Base-by-base conservation (phyloP, 148 eudicot genomes). In the Fagopyrum tataricum region DNA sequence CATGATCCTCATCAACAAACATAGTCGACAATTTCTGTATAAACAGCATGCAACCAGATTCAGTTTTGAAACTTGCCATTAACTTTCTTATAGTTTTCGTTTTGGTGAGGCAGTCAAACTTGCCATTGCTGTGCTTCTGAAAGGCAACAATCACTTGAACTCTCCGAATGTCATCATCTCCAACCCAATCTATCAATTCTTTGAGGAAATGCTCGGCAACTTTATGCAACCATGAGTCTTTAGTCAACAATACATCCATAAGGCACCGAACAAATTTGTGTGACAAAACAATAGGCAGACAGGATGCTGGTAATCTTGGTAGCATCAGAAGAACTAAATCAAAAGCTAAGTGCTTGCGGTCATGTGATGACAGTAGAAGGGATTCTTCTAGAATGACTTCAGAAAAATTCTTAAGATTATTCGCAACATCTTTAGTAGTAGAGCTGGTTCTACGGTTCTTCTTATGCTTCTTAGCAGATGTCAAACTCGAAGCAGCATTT, bases 101-200 rank as follows among this genome's bases (percentile, higher is more conserved):
- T 74, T 87, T 82, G 20, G 96, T 96, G 56, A 90, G 74, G 75
- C 78, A 79, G 74, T 96, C 97, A 80, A 92, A 90, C 77, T 81
- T 96, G 62, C 97, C 96, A 73, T 83, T 91, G 84, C 96, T 92
- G 76, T 96, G 92, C 82, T 86, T 96, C 82, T 96, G 97, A 76
- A 96, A 80, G 73, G 96, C 87, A 72, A 89, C 82, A 77, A 90
- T 81, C 73, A 90, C 94, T 75, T 84, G 87, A 49, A 85, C 90
- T 82, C 89, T 86, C 79, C 81, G 86, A 59, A 79, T 67, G 71
- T 96, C 99, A 85, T 90, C 96, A 55, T 80, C 68, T 61, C 78
- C 78, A 61, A 90, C 94, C 94, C 92, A 92, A 21, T 87, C 86
- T 3, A 81, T 75, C 39, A 92, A 70, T 73, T 90, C 87, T 82